Percentiles rank a stretch among this genome's conserved stretches.
These are phyloP conservation scores for Drechslerella coelobrocha DNA, from an alignment of 2,329 filamentous ascomycete genomes.

Conservation along the genomic window DNA sequence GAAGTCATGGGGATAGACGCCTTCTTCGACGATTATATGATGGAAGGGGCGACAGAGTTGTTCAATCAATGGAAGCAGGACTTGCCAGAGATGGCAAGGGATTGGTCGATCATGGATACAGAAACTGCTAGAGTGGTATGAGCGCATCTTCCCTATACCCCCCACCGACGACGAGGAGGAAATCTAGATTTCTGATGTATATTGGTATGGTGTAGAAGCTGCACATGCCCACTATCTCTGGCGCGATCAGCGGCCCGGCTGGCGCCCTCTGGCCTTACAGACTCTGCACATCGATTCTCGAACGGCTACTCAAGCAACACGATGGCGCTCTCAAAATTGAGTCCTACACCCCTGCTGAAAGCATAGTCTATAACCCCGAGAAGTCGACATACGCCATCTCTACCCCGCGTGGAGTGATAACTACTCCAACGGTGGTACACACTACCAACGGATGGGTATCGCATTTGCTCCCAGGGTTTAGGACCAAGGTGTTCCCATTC, in stretches of 20 bases:
- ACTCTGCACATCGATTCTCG: constrained; percentile 62
- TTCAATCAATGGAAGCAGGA: constrained; percentile 57
- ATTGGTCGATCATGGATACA: constrained; percentile 57
- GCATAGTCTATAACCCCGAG: constrained; percentile 59
- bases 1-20: constrained; percentile 63
- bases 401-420: constrained; percentile 61
- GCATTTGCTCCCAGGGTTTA: constrained; percentile 63
- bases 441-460: constrained; percentile 66
- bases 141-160: constrained; percentile 32
- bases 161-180: neutral
- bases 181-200: neutral
- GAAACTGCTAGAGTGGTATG: constrained; percentile 57
- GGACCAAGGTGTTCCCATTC: constrained; percentile 60
- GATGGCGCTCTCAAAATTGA: constrained; percentile 51
- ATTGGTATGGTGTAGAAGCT: constrained; percentile 40
- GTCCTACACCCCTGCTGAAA: constrained; percentile 55
- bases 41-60: constrained; percentile 56
- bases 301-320: constrained; percentile 58
- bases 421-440: constrained; percentile 64
- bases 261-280: constrained; percentile 65
- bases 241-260: constrained; percentile 56
- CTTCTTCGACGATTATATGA: constrained; percentile 58
- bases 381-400: constrained; percentile 59
- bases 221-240: constrained; percentile 50
- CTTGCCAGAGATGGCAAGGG: constrained; percentile 59